phyloP scores from a whole-genome alignment of 2,329 filamentous ascomycete genomes.

The Coleophoma eucalyptorum region DNA sequence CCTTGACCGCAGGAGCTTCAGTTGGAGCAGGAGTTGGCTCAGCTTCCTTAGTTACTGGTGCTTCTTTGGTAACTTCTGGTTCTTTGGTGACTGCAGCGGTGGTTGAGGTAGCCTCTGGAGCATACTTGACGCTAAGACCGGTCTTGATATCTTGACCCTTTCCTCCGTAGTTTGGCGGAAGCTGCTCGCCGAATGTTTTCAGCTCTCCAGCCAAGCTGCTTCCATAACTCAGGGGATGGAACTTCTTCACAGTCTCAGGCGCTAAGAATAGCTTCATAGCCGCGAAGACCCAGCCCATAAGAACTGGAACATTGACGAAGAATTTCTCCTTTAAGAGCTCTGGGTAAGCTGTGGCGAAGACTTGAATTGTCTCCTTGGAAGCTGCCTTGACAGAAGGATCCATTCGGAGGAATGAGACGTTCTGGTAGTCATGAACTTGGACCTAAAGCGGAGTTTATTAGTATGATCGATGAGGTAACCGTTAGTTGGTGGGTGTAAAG shows the following conservation, averaged over 20 bases:
- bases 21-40: background rate
- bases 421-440: constrained; percentile 91
- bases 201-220: constrained; percentile 61
- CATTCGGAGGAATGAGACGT: constrained; percentile 81
- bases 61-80: background rate
- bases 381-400: constrained; percentile 73
- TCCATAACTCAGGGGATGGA: constrained; percentile 75
- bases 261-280: constrained; percentile 74
- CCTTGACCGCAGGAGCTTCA: background rate
- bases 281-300: constrained; percentile 86
- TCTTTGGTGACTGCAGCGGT: constrained; percentile 11
- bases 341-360: constrained; percentile 80
- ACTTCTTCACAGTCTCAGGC: constrained; percentile 72
- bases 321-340: constrained; percentile 89
- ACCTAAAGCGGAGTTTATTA: constrained; percentile 33
- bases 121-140: constrained; percentile 26
- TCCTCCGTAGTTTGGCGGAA: constrained; percentile 80
- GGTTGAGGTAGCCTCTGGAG: constrained; percentile 1
- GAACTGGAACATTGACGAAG: constrained; percentile 87
- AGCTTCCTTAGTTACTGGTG: background rate
- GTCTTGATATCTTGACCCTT: constrained; percentile 45
- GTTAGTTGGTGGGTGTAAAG: too few species aligned
- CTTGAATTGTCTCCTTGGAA: constrained; percentile 74
- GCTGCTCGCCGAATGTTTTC: constrained; percentile 51
- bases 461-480: too few species aligned